These are phyloP conservation scores for Bruguiera hainesii DNA, from an alignment of 441 rosid genomes.

Conservation along the genomic window DNA sequence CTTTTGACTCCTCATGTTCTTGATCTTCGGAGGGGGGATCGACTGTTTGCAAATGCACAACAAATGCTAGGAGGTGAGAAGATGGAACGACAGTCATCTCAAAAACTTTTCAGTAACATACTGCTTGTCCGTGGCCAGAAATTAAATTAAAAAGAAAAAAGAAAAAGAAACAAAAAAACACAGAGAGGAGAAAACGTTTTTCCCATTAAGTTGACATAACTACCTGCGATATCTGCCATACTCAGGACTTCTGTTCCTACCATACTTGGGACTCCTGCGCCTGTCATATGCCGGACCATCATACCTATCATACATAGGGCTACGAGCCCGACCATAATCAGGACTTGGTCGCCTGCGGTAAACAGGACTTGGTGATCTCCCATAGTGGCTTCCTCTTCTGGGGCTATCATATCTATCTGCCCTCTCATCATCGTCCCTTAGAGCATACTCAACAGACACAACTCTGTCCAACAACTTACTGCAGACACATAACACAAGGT, in stretches of 20 bases:
- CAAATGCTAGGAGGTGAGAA: background rate
- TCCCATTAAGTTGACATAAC: background rate
- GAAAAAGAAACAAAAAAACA: background rate
- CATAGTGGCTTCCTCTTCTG: conserved; percentile 45
- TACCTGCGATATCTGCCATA: conserved; percentile 67
- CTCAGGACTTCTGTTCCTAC: conserved; percentile 52
- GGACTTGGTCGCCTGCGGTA: conserved; percentile 62
- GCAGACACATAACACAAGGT: conserved; percentile 15
- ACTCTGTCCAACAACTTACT: conserved; percentile 78
- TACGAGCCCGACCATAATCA: conserved; percentile 60
- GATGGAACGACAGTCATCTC: background rate
- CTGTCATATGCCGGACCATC: conserved; percentile 42
- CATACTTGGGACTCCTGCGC: conserved; percentile 49
- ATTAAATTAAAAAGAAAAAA: too few relatives aligned
- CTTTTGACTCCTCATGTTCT: conserved; percentile 34
- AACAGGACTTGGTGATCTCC: conserved; percentile 60
- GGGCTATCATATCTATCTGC: conserved; percentile 54
- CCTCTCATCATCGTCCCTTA: conserved; percentile 76
- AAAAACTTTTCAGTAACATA: background rate
- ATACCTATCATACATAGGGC: conserved; percentile 55
- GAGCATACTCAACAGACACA: conserved; percentile 87
- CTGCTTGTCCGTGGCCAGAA: too few relatives aligned
- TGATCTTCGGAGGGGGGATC: conserved; percentile 53
- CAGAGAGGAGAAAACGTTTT: background rate
- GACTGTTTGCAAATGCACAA: conserved; percentile 36